Evolutionary conservation across 2,329 filamentous ascomycete species (phyloP).

Genomic region (Fusarium sp.): DNA sequence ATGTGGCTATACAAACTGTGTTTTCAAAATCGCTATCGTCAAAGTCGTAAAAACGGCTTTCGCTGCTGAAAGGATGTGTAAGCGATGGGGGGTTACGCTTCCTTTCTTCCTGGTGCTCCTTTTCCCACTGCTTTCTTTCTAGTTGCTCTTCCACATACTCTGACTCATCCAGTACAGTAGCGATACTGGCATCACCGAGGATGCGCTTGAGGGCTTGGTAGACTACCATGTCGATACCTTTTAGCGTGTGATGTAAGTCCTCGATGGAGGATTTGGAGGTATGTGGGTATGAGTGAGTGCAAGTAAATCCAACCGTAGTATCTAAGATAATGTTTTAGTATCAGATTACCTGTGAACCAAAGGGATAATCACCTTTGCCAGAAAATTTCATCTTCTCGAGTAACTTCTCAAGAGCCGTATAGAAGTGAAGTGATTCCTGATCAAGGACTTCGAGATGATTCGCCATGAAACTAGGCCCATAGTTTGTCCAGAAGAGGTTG

Average conservation of each 20-base stretch:
- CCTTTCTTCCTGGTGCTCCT: neutral
- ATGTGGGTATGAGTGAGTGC: constrained; percentile 61
- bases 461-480: constrained; percentile 46
- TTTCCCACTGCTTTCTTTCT: neutral
- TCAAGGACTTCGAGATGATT: constrained; percentile 10
- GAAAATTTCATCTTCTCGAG: neutral
- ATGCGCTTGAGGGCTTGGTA: constrained; percentile 46
- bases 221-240: constrained; percentile 58
- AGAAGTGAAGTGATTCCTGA: constrained; percentile 24
- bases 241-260: constrained; percentile 53
- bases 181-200: neutral
- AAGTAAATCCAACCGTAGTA: constrained; percentile 57
- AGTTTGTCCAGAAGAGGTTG: constrained; percentile 58
- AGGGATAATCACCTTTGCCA: neutral
- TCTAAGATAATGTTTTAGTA: constrained; percentile 44
- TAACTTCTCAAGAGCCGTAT: constrained; percentile 7
- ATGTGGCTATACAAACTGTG: neutral
- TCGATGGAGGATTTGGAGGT: constrained; percentile 38
- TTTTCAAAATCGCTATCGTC: neutral
- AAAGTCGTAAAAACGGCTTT: neutral
- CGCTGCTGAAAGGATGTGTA: too few species aligned
- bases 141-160: neutral
- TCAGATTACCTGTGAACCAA: rapidly evolving
- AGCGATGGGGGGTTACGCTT: too few species aligned
- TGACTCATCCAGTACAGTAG: constrained; percentile 8